Evolutionary conservation across 1,139 yeast species (phyloP).

Genomic region (Pichia sp.): DNA sequence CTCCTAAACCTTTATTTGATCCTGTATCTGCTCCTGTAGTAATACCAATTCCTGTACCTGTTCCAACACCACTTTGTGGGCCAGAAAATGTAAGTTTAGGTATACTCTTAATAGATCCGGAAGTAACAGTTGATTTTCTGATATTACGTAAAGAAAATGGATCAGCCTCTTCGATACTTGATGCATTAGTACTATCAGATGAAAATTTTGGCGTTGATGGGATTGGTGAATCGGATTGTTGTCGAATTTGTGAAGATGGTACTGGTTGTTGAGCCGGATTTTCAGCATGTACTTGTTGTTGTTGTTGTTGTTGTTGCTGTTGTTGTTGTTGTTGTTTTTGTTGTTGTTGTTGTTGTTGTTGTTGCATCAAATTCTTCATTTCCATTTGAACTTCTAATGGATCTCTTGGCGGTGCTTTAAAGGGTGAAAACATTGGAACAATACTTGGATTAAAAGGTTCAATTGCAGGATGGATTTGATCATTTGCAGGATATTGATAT

Average conservation of each 20-base stretch:
- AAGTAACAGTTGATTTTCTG: constrained; percentile 3
- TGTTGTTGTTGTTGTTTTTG: constrained; percentile 14
- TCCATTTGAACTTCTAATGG: constrained; percentile 21
- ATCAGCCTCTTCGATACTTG: constrained; percentile 11
- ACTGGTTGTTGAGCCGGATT: background rate
- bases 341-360: constrained; percentile 18
- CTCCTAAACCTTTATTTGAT: too few species aligned
- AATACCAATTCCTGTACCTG: background rate
- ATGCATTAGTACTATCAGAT: constrained; percentile 2
- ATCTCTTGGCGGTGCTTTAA: constrained; percentile 22
- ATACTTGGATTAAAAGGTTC: constrained; percentile 28
- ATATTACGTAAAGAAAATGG: constrained; percentile 12
- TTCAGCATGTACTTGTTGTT: too few species aligned
- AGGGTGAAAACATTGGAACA: constrained; percentile 28
- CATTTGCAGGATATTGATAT: constrained; percentile 24
- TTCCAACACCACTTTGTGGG: too few species aligned
- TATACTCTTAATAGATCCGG: constrained; percentile 6
- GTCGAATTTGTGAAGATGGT: constrained; percentile 2
- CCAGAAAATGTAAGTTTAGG: constrained; percentile 2
- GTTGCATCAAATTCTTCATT: constrained; percentile 9
- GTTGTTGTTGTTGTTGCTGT: constrained; percentile 13
- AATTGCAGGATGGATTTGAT: constrained; percentile 25
- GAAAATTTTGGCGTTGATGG: background rate
- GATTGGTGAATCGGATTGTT: background rate
- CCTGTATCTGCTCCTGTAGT: too few species aligned